Base-by-base conservation (phyloP, 116 monocot genomes). In the Trichopus zeylanicus region DNA sequence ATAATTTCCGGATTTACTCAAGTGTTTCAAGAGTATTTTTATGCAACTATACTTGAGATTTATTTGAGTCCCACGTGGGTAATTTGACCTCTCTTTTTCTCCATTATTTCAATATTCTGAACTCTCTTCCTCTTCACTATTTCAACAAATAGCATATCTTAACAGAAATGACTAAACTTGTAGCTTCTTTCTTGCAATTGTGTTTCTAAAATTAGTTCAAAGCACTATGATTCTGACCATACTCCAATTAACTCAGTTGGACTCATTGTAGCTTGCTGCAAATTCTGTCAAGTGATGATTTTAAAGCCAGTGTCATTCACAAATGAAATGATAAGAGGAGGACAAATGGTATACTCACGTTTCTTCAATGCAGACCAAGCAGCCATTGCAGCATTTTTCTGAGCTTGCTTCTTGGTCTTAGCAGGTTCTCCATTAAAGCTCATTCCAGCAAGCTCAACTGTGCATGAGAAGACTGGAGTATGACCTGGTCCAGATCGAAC, bases 361-460 rank as follows among this genome's bases (percentile, higher is more conserved):
- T 59, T 59, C 26, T 59, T 59, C 59, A 59, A 38, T 31, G 59
- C 59, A 59, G 59, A 59, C 59, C 59, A 59, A 3, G 59, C 59
- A 59, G 59, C 59, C 59, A 59, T 59, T 20, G 59, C 59, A 24
- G 59, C 59, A 59, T 59, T 35, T 21, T 59, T 59, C 39, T 59
- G 59, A 59, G 59, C 59, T 59, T 59, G 59, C 11, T 59, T 59
- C 24, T 59, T 59, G 13, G 59, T 59, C 34, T 59, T 59, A 26
- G 32, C 59, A 59, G 59, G 59, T 25, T 59, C 59, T 34, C 59
- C 59, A 37, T 42, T 15, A 61, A 61, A 61, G 28, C 29, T 61
- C 48, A 61, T 47, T 46, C 46, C 61, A 28, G 48, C 61, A 27
- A 61, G 42, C 61, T 61, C 61, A 7, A 61, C 48, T 27, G 46